Evolutionary conservation across 139 green algal genomes (phyloP), one percentile per base, ranked within the genome.

Genomic region (Chlamydomonas sp.): DNA sequence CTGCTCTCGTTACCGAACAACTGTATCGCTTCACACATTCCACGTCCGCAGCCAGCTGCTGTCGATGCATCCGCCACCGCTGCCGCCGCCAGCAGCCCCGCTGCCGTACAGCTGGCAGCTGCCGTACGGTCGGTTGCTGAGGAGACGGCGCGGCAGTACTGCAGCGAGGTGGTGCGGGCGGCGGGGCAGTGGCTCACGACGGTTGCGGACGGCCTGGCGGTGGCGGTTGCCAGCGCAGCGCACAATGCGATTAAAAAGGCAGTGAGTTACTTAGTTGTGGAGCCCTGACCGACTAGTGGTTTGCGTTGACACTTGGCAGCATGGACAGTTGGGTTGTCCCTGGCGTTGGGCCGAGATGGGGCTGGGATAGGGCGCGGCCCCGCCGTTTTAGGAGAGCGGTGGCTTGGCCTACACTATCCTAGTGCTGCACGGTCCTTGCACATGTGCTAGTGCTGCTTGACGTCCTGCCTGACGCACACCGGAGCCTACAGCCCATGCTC

Each of bases 131-230:
- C n/a, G 4, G 82, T 79, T 4, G 82, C 71, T 14, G 82, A 86
- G 69, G 82, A 86, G 14, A n/a, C 59, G 20, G 82, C 82, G 8
- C 82, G 82, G 71, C 18, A 5, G 60, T 73, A 86, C 72, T 86
- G 71, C 71, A n/a, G 20, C 20, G 14, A 77, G 61, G 20, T 86
- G 5, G 71, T 86, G 71, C 61, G 49, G 69, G 82, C 82, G 82
- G 82, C 82, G 71, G 71, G 71, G 12, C 4, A 4, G 17, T 86
- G 82, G 82, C 71, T 86, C 12, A 64, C 82, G 60, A 31, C 9
- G 9, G 31, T 86, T 59, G 71, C 82, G 61, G 71, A 77, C 14
- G 71, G 82, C 10, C 82, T 86, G 82, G 82, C 82, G 82, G 82
- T 61, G 69, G 82, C 82, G 60, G 82, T 86, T 59, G 60, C 71